phyloP scores from a whole-genome alignment of 495 filamentous ascomycete species.

The Cairneyella variabilis region DNA sequence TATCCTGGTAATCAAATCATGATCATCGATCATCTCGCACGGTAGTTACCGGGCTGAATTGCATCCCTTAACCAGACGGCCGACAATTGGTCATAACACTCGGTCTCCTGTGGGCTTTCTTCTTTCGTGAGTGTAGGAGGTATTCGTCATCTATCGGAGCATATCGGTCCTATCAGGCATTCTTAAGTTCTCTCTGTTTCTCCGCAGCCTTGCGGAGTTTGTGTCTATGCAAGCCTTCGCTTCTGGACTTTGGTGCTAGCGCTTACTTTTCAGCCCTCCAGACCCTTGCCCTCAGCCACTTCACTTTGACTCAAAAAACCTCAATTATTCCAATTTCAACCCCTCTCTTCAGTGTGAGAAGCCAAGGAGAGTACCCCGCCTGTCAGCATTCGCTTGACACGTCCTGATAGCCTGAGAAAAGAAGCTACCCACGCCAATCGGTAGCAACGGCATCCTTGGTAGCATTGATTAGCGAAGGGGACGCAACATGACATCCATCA shows the following conservation, averaged over 20 bases:
- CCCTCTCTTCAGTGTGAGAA: conserved; percentile 7
- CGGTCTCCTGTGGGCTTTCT: not conserved
- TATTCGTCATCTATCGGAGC: no score
- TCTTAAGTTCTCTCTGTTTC: not conserved
- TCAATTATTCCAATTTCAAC: not conserved
- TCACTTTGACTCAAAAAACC: not conserved
- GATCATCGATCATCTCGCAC: conserved; percentile 12
- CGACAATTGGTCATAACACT: conserved; percentile 1
- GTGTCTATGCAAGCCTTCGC: not conserved
- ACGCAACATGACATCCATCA: no score
- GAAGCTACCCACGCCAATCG: not conserved
- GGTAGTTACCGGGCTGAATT: conserved; percentile 11
- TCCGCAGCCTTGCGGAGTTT: conserved; percentile 14
- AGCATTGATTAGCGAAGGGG: no score
- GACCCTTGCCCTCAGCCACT: conserved; percentile 11
- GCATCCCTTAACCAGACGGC: not conserved
- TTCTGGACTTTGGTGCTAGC: conserved; percentile 12
- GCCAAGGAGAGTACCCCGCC: conserved; percentile 10
- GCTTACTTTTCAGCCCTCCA: conserved; percentile 17
- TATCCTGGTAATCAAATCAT: conserved; percentile 10
- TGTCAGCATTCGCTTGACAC: conserved; percentile 20
- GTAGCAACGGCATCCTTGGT: not conserved
- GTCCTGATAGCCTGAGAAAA: not conserved
- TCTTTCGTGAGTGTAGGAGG: no score
- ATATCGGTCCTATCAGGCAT: not conserved